Conservation (phyloP, 441 rosid species). For the Syzygium malaccense region DNA sequence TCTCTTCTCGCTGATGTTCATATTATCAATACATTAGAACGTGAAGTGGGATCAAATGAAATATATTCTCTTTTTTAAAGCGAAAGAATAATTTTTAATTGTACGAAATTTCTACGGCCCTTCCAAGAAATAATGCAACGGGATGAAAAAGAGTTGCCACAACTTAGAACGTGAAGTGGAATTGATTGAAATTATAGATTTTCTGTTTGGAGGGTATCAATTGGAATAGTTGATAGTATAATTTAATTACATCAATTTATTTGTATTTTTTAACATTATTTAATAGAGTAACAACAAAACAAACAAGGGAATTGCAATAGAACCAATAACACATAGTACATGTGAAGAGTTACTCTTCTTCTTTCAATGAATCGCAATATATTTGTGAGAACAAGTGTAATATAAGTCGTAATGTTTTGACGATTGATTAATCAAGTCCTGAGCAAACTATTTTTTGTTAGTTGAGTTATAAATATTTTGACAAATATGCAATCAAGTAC, state of each 20-base stretch:
- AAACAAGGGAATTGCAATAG: too few relatives aligned
- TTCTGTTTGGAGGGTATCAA: too few relatives aligned
- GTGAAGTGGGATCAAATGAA: background rate
- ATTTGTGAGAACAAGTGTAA: background rate
- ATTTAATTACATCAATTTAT: too few relatives aligned
- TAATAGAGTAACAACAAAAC: too few relatives aligned
- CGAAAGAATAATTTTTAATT: background rate
- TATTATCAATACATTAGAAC: background rate
- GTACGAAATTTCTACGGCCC: background rate
- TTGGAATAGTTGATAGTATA: too few relatives aligned
- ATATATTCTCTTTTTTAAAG: background rate
- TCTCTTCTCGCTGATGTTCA: background rate
- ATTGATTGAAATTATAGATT: too few relatives aligned
- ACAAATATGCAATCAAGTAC: background rate
- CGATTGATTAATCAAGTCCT: background rate
- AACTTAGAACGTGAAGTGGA: too few relatives aligned
- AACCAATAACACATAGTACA: background rate
- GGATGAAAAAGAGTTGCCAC: too few relatives aligned
- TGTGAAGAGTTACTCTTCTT: background rate
- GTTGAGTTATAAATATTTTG: background rate
- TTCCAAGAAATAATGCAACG: background rate
- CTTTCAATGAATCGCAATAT: background rate
- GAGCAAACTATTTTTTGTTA: background rate
- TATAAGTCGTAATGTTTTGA: background rate
- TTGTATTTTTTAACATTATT: too few relatives aligned